These are phyloP conservation scores for Furculomyces boomerangus DNA, from an alignment of 371 early-diverging fungal species.

Conservation along the genomic window DNA sequence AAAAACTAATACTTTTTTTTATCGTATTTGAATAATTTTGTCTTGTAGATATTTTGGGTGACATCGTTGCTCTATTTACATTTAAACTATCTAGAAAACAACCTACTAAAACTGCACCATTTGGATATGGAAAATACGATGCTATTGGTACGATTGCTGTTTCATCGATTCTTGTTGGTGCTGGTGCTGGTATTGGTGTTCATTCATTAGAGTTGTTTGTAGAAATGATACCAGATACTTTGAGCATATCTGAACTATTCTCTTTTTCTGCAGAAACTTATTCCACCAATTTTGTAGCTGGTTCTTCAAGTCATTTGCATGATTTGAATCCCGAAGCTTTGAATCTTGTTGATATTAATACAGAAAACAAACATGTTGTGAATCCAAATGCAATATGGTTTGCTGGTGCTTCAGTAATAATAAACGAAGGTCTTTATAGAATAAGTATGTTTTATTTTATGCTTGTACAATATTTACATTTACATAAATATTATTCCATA, in stretches of 20 bases:
- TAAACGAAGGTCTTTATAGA: conserved; percentile 45
- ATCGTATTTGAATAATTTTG: not conserved
- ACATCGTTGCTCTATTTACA: conserved; percentile 47
- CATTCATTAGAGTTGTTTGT: conserved; percentile 40
- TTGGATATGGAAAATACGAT: conserved; percentile 50
- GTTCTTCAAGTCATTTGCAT: not conserved
- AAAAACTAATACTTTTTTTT: too few relatives aligned
- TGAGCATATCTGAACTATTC: not conserved
- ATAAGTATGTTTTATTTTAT: conserved; percentile 14
- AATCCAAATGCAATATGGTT: conserved; percentile 53
- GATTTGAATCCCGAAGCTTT: too few relatives aligned
- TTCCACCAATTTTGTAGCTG: not conserved
- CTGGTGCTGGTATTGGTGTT: conserved; percentile 39
- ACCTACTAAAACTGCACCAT: conserved; percentile 36
- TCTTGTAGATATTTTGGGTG: conserved; percentile 36
- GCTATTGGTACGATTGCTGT: conserved; percentile 48
- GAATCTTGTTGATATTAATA: too few relatives aligned
- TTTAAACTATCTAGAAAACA: conserved; percentile 42
- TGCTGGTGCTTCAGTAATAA: conserved; percentile 37
- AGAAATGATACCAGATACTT: conserved; percentile 10
- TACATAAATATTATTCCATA: not conserved
- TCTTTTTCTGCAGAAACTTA: conserved; percentile 1
- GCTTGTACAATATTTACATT: conserved; percentile 11
- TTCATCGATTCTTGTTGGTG: conserved; percentile 36
- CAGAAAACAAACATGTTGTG: too few relatives aligned